phyloP scores from a whole-genome alignment of 371 early-diverging fungal species.

The Phascolomyces articulosus region DNA sequence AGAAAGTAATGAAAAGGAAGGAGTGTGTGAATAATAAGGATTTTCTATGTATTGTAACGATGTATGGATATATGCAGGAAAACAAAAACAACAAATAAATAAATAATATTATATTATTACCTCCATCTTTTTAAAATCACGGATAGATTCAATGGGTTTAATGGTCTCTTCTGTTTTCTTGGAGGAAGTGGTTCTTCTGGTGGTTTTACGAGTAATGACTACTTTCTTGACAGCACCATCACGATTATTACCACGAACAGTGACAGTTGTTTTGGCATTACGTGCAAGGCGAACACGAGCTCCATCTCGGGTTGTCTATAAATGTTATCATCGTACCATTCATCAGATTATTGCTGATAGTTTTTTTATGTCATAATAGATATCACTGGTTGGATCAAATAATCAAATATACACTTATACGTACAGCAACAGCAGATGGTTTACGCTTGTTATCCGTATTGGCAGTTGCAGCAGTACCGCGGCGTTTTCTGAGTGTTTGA shows the following conservation, averaged over 20 bases:
- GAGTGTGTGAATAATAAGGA: background rate
- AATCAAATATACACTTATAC: too few species aligned
- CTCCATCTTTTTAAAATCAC: slow-evolving; percentile 15
- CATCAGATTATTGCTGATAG: too few species aligned
- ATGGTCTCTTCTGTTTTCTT: background rate
- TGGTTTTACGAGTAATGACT: background rate
- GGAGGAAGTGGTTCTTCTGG: background rate
- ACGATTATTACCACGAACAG: background rate
- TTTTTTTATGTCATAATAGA: too few species aligned
- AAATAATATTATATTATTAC: background rate
- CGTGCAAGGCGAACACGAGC: background rate
- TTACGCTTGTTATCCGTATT: background rate
- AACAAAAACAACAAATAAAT: too few species aligned
- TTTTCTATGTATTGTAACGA: background rate
- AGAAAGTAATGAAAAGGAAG: background rate
- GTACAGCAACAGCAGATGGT: too few species aligned
- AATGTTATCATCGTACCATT: too few species aligned
- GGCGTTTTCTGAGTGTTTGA: too few species aligned
- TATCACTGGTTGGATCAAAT: too few species aligned
- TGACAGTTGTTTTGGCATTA: background rate
- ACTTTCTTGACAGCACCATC: background rate
- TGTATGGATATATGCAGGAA: too few species aligned
- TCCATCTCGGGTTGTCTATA: background rate
- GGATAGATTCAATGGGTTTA: slow-evolving; percentile 13
- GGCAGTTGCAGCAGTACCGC: too few species aligned